phyloP scores from a whole-genome alignment of 441 rosid genomes.

The Raphanus hybrid region DNA sequence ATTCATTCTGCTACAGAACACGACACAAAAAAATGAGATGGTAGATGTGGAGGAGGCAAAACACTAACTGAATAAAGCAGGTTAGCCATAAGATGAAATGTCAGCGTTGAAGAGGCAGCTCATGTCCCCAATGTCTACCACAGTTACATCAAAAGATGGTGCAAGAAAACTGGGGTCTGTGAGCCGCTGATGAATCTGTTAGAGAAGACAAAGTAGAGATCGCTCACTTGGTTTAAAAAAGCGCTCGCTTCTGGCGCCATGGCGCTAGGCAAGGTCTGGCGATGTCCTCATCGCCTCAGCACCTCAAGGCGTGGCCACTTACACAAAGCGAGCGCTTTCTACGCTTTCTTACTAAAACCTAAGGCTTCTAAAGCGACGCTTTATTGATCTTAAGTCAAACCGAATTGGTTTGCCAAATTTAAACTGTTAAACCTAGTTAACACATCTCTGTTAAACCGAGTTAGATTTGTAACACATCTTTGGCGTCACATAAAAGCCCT shows the following conservation, averaged over 20 bases:
- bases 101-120: neutral
- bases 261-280: neutral
- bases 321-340: neutral
- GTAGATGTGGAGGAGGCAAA: neutral
- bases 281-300: neutral
- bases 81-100: neutral
- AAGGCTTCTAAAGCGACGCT: neutral
- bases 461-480: neutral
- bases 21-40: neutral
- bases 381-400: neutral
- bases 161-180: neutral
- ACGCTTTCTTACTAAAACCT: neutral
- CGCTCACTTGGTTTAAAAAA: neutral
- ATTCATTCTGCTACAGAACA: neutral
- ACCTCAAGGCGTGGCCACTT: neutral
- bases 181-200: neutral
- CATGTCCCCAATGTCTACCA: slow-evolving; percentile 4
- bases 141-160: neutral
- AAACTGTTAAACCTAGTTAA: neutral
- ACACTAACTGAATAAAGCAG: neutral
- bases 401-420: neutral
- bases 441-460: neutral
- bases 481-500: neutral
- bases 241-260: neutral
- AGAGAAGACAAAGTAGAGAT: neutral